phyloP scores from a whole-genome alignment of 495 filamentous ascomycete genomes.

The Acidomyces sp. region DNA sequence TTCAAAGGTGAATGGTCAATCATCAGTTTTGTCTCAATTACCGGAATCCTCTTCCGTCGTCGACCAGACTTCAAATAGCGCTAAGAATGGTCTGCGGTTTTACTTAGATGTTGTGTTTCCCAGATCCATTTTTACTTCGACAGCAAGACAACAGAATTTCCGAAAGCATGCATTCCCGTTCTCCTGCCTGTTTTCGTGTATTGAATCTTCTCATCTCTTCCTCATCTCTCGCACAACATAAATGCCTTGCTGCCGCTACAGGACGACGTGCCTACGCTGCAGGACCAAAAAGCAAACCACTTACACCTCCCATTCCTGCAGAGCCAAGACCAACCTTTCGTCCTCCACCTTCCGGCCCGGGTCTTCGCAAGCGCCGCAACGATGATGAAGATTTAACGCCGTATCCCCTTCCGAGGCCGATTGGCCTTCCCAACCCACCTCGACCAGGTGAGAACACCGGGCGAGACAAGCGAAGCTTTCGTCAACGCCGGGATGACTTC shows the following conservation, averaged over 20 bases:
- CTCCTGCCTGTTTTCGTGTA: too few relatives aligned
- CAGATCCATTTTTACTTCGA: too few relatives aligned
- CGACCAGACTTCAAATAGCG: too few relatives aligned
- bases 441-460: conserved; percentile 66
- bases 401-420: conserved; percentile 59
- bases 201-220: too few relatives aligned
- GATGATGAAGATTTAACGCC: conserved; percentile 48
- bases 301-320: neutral
- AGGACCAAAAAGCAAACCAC: neutral
- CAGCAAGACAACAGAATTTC: too few relatives aligned
- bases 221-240: too few relatives aligned
- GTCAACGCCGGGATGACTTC: conserved; percentile 65
- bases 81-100: too few relatives aligned
- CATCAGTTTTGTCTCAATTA: too few relatives aligned
- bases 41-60: too few relatives aligned
- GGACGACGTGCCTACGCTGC: neutral
- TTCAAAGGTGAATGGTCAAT: too few relatives aligned
- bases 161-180: too few relatives aligned
- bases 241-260: neutral
- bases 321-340: conserved; percentile 1
- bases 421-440: conserved; percentile 65
- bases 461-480: conserved; percentile 50
- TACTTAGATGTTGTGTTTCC: too few relatives aligned
- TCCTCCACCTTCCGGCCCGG: conserved; percentile 9
- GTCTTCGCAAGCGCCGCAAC: conserved; percentile 13